A percentile compares a stretch with the other conserved stretches of the same genome.
Evolutionary conservation across 257 asterid species (phyloP).

Genomic region (Dorcoceras hygrometricum): DNA sequence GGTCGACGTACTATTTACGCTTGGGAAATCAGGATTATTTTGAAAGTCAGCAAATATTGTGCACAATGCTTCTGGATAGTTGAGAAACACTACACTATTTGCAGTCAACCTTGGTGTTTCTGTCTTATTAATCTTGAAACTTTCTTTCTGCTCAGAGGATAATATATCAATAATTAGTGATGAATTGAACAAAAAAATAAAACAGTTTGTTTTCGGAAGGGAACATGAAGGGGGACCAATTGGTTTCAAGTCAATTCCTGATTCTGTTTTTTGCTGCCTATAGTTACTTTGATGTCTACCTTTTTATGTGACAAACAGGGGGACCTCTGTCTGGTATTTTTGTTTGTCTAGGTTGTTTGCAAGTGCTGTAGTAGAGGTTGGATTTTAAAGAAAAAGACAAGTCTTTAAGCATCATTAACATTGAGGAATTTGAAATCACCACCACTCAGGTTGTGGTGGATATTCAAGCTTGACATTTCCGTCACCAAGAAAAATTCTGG

Average conservation of each 20-base stretch:
- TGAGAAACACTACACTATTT: not conserved
- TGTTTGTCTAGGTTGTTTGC: slow-evolving; percentile 42
- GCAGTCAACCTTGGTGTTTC: not conserved
- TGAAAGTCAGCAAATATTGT: not conserved
- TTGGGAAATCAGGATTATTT: not conserved
- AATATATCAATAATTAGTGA: not conserved
- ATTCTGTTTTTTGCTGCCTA: slow-evolving; percentile 37
- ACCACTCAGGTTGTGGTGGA: slow-evolving; percentile 52
- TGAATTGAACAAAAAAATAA: not conserved
- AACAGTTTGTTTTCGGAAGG: slow-evolving; percentile 24
- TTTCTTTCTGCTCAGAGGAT: not conserved
- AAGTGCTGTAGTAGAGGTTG: slow-evolving; percentile 36
- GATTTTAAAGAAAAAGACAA: slow-evolving; percentile 37
- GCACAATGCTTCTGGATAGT: not conserved
- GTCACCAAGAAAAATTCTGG: slow-evolving; percentile 31
- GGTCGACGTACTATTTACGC: not conserved
- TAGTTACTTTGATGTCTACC: slow-evolving; percentile 38
- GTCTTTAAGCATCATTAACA: slow-evolving; percentile 23
- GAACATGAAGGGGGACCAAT: slow-evolving; percentile 53
- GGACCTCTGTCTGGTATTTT: slow-evolving; percentile 79
- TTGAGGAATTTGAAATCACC: slow-evolving; percentile 25
- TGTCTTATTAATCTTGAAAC: slow-evolving; percentile 18
- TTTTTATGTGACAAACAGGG: slow-evolving; percentile 54
- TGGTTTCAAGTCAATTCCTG: slow-evolving; percentile 45
- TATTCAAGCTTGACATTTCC: slow-evolving; percentile 37